These are phyloP conservation scores for Darksidea phi DNA, from an alignment of 495 filamentous ascomycete genomes.

Conservation along the genomic window DNA sequence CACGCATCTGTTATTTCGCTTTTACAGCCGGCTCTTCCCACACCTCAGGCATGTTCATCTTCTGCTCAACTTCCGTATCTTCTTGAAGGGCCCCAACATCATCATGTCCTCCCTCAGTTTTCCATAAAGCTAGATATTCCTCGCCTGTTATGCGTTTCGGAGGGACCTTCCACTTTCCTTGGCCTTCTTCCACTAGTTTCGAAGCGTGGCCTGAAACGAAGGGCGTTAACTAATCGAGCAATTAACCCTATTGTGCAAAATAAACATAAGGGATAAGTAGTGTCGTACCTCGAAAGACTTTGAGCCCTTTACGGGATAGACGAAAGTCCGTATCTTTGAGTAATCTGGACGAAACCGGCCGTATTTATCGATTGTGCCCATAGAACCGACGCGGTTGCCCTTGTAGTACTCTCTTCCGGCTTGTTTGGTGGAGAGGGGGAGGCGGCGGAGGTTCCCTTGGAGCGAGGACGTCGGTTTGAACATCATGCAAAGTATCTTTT, in stretches of 20 bases:
- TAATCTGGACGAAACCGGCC: slow-evolving; percentile 82
- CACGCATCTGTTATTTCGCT: not conserved
- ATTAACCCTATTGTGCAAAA: too few species aligned
- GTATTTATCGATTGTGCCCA: slow-evolving; percentile 81
- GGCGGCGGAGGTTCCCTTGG: slow-evolving; percentile 62
- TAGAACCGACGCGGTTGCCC: slow-evolving; percentile 81
- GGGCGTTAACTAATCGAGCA: slow-evolving; percentile 62
- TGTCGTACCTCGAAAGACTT: too few species aligned
- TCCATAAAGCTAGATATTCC: slow-evolving; percentile 65
- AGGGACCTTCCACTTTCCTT: slow-evolving; percentile 42
- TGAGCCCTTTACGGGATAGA: slow-evolving; percentile 56
- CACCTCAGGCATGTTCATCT: not conserved
- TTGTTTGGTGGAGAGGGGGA: slow-evolving; percentile 83
- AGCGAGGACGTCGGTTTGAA: slow-evolving; percentile 71
- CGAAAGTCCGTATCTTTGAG: slow-evolving; percentile 86
- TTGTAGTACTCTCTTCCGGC: slow-evolving; percentile 95
- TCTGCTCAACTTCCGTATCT: not conserved
- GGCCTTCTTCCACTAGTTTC: slow-evolving; percentile 51
- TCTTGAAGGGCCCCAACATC: not conserved
- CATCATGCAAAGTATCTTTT: slow-evolving; percentile 43
- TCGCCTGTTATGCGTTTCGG: slow-evolving; percentile 5
- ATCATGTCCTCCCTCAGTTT: slow-evolving; percentile 59
- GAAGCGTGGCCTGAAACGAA: slow-evolving; percentile 63
- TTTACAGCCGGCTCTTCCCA: not conserved
- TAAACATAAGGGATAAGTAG: too few species aligned